Evolutionary conservation across 257 asterid genomes (phyloP).

Genomic region (Dorcoceras hygrometricum): DNA sequence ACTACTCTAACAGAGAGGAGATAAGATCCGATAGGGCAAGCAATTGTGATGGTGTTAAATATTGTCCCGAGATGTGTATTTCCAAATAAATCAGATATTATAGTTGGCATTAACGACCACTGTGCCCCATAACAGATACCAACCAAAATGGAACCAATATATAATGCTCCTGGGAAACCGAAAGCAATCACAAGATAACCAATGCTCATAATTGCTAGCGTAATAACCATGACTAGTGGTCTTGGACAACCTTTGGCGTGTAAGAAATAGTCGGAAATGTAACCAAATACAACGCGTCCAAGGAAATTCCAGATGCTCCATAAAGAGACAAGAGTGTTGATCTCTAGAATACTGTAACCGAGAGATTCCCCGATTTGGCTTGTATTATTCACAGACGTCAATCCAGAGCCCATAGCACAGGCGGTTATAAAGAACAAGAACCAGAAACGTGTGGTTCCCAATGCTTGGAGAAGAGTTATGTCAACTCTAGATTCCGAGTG

Average conservation of each 20-base stretch:
- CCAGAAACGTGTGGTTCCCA: conserved; percentile 55
- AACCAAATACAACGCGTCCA: conserved; percentile 88
- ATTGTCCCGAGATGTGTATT: conserved; percentile 68
- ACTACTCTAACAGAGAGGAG: conserved; percentile 69
- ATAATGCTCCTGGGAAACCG: conserved; percentile 65
- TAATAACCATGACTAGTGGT: conserved; percentile 59
- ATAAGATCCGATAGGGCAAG: conserved; percentile 78
- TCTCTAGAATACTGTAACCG: conserved; percentile 44
- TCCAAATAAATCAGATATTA: conserved; percentile 75
- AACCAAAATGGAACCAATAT: conserved; percentile 63
- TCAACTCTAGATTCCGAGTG: conserved; percentile 31
- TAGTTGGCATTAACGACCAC: conserved; percentile 93
- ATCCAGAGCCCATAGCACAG: conserved; percentile 60
- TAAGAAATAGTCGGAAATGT: conserved; percentile 66
- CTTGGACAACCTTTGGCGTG: conserved; percentile 56
- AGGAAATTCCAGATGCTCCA: conserved; percentile 95
- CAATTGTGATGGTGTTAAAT: conserved; percentile 73
- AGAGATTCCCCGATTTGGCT: conserved; percentile 60
- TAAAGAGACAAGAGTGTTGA: conserved; percentile 64
- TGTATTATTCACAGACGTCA: conserved; percentile 49
- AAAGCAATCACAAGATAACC: conserved; percentile 65
- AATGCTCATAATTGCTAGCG: conserved; percentile 61
- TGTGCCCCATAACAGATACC: conserved; percentile 90
- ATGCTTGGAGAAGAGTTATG: conserved; percentile 44
- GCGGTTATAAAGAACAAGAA: conserved; percentile 47